Percentiles rank a stretch among this genome's conserved stretches.
phyloP scores from a whole-genome alignment of 1,284 basidiomycete genomes.

The Rhodofomes roseus region DNA sequence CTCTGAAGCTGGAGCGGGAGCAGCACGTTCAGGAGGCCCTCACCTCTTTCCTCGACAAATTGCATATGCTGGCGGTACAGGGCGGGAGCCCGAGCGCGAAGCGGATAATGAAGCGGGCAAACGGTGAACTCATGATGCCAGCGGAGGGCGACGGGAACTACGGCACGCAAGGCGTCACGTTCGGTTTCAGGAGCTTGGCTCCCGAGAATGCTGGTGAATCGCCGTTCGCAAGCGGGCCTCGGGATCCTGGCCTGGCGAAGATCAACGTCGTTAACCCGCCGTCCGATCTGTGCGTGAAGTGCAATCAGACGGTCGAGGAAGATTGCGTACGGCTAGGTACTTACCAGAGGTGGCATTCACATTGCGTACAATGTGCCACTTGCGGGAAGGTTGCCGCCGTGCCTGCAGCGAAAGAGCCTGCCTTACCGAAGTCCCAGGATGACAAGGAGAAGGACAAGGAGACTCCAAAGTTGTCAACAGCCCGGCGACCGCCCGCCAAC shows the following conservation, averaged over 20 bases:
- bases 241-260: constrained; percentile 43
- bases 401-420: constrained; percentile 49
- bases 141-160: constrained; percentile 45
- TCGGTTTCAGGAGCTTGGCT: constrained; percentile 86
- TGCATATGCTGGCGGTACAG: constrained; percentile 89
- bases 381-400: constrained; percentile 81
- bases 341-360: constrained; percentile 94
- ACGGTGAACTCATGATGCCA: constrained; percentile 52
- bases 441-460: constrained; percentile 34
- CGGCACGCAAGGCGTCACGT: constrained; percentile 78
- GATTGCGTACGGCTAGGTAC: constrained; percentile 93
- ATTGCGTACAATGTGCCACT: constrained; percentile 79
- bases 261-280: constrained; percentile 62
- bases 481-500: constrained; percentile 73
- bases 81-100: constrained; percentile 77
- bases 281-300: constrained; percentile 89
- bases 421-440: constrained; percentile 29
- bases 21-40: constrained; percentile 81
- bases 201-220: constrained; percentile 87
- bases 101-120: constrained; percentile 63
- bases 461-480: constrained; percentile 55
- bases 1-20: constrained; percentile 93
- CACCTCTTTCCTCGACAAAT: constrained; percentile 85
- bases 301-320: constrained; percentile 91
- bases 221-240: constrained; percentile 53